A percentile compares a stretch with the other conserved stretches of the same genome.
phyloP scores from a whole-genome alignment of 441 rosid genomes.

The Adansonia gregorii region DNA sequence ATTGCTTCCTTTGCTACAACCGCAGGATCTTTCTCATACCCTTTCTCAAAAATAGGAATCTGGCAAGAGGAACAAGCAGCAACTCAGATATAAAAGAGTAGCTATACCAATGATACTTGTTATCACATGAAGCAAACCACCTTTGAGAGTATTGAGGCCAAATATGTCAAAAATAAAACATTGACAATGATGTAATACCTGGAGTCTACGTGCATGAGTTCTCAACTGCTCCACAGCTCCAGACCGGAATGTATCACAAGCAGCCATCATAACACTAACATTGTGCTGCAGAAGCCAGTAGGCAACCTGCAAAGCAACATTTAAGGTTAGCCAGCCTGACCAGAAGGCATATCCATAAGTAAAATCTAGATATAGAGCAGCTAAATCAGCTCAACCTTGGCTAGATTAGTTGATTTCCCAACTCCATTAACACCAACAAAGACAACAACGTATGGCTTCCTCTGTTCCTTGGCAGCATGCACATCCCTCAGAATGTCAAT shows the following conservation, averaged over 20 bases:
- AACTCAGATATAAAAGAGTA: background rate
- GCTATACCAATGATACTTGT: background rate
- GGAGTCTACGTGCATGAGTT: conserved; percentile 94
- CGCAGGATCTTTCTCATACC: conserved; percentile 98
- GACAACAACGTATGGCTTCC: conserved; percentile 88
- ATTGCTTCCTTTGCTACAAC: conserved; percentile 97
- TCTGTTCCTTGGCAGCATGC: conserved; percentile 85
- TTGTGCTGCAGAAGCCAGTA: conserved; percentile 97
- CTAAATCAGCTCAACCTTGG: conserved; percentile 59
- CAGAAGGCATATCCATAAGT: background rate
- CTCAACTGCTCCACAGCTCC: conserved; percentile 98
- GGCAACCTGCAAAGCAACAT: conserved; percentile 64
- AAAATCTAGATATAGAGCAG: conserved; percentile 7
- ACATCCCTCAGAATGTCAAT: conserved; percentile 94
- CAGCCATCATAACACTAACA: conserved; percentile 96
- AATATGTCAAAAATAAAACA: background rate
- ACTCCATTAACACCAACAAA: conserved; percentile 99
- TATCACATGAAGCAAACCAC: background rate
- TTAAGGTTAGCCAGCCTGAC: conserved; percentile 15
- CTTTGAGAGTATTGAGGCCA: background rate
- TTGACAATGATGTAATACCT: conserved; percentile 54
- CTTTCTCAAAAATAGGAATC: conserved; percentile 97
- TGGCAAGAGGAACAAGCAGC: conserved; percentile 32
- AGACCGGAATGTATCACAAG: conserved; percentile 96
- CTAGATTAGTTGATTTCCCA: conserved; percentile 95